These are phyloP conservation scores for Calocybe cyanea DNA, from an alignment of 768 basidiomycete species.

Conservation along the genomic window DNA sequence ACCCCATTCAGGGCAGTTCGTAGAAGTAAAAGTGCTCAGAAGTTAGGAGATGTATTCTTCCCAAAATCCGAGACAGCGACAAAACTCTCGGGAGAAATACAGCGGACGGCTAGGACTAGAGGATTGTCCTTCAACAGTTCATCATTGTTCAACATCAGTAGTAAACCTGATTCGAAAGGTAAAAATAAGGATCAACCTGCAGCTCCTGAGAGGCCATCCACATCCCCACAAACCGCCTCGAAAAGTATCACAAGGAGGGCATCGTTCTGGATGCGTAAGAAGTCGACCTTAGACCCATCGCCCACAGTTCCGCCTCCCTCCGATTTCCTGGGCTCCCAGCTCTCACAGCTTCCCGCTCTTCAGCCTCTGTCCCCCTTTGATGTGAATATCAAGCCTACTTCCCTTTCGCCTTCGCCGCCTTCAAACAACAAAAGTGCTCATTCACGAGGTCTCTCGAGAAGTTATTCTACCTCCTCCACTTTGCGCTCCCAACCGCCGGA, in stretches of 20 bases:
- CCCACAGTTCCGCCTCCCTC: conserved; percentile 5
- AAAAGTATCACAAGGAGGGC: conserved; percentile 50
- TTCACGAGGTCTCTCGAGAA: conserved; percentile 36
- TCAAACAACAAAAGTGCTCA: conserved; percentile 9
- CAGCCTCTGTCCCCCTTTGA: conserved; percentile 26
- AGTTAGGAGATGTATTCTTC: conserved; percentile 26
- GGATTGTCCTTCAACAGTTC: conserved; percentile 56
- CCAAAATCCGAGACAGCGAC: conserved; percentile 17
- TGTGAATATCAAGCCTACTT: conserved; percentile 22
- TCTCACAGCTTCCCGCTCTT: conserved; percentile 25
- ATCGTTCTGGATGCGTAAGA: conserved; percentile 67
- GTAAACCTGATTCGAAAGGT: conserved; percentile 34
- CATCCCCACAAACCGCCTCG: conserved; percentile 24
- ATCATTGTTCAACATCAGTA: conserved; percentile 32
- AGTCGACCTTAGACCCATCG: conserved; percentile 21
- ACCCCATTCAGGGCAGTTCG: conserved; percentile 29
- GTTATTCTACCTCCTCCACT: conserved; percentile 31
- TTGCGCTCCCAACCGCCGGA: conserved; percentile 10
- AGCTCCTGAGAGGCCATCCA: conserved; percentile 11
- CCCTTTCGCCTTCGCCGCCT: conserved; percentile 32
- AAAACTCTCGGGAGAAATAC: conserved; percentile 9
- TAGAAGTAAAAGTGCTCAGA: conserved; percentile 52
- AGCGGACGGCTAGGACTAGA: conserved; percentile 40
- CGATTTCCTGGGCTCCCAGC: conserved; percentile 9
- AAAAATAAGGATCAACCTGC: conserved; percentile 39